Conservation (phyloP, 257 asterid genomes). For the Capsicum chinense region DNA sequence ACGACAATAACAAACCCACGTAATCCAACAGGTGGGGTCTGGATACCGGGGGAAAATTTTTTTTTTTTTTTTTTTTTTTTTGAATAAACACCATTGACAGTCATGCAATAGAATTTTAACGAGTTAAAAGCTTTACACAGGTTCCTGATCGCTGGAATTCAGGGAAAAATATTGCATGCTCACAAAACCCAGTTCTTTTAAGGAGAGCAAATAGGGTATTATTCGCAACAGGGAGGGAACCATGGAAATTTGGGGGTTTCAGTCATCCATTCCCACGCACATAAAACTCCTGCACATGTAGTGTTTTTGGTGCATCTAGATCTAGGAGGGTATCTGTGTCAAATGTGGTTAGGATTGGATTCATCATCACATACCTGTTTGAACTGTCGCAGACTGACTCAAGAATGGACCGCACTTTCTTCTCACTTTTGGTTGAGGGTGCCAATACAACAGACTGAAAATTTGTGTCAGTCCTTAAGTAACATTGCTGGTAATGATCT, state of each 20-base stretch:
- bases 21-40: neutral
- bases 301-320: neutral
- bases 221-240: neutral
- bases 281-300: neutral
- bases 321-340: neutral
- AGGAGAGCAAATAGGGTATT: neutral
- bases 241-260: neutral
- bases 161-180: neutral
- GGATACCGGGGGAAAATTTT: neutral
- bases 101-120: neutral
- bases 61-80: too few species aligned
- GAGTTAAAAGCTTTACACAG: neutral
- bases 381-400: constrained; percentile 73
- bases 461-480: neutral
- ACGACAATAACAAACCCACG: neutral
- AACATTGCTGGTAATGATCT: neutral
- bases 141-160: neutral
- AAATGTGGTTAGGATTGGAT: constrained; percentile 7
- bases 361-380: constrained; percentile 60
- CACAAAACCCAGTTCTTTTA: neutral
- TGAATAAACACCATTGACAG: neutral
- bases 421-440: constrained; percentile 82
- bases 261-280: neutral
- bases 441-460: constrained; percentile 84
- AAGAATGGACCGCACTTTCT: constrained; percentile 80